Percentiles rank a stretch among this genome's conserved stretches.
Evolutionary conservation across 2,329 filamentous ascomycete genomes (phyloP).

Genomic region (Alternaria incomplexa): DNA sequence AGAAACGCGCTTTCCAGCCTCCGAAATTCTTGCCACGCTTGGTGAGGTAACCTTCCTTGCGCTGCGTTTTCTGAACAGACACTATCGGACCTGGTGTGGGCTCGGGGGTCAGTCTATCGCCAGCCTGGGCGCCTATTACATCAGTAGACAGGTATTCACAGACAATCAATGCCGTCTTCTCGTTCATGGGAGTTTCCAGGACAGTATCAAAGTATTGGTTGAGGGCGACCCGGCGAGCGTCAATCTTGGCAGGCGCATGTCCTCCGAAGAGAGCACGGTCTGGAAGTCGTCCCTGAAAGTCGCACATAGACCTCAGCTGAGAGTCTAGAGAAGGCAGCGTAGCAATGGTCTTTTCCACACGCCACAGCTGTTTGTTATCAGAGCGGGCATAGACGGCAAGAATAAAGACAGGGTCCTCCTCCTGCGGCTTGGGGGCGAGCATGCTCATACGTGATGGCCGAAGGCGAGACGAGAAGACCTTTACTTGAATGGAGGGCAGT

Average conservation of each 20-base stretch:
- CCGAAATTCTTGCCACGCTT: slow-evolving; percentile 99
- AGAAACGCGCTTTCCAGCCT: slow-evolving; percentile 90
- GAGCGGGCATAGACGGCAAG: slow-evolving; percentile 82
- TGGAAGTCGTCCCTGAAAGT: slow-evolving; percentile 77
- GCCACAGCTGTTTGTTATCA: slow-evolving; percentile 82
- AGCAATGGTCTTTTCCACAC: slow-evolving; percentile 87
- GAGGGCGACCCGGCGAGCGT: slow-evolving; percentile 80
- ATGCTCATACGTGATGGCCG: slow-evolving; percentile 88
- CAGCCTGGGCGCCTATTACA: slow-evolving; percentile 64
- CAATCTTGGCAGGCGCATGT: slow-evolving; percentile 91
- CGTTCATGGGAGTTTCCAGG: slow-evolving; percentile 81
- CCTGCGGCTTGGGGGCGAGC: slow-evolving; percentile 76
- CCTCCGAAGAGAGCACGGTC: slow-evolving; percentile 88
- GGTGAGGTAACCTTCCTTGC: slow-evolving; percentile 89
- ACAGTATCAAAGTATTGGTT: slow-evolving; percentile 86
- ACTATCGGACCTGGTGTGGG: slow-evolving; percentile 52
- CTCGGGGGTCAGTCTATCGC: slow-evolving; percentile 63
- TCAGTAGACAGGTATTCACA: slow-evolving; percentile 84
- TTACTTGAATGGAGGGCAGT: slow-evolving; percentile 81
- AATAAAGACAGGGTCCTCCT: slow-evolving; percentile 94
- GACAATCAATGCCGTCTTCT: slow-evolving; percentile 75
- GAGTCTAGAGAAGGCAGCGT: slow-evolving; percentile 84
- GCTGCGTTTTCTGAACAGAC: slow-evolving; percentile 59
- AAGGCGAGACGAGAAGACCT: slow-evolving; percentile 92
- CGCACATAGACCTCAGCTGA: slow-evolving; percentile 74